Evolutionary conservation across 2,329 filamentous ascomycete species (phyloP), one percentile per base, ranked within the genome.

Genomic region (Penicillium occitanis): DNA sequence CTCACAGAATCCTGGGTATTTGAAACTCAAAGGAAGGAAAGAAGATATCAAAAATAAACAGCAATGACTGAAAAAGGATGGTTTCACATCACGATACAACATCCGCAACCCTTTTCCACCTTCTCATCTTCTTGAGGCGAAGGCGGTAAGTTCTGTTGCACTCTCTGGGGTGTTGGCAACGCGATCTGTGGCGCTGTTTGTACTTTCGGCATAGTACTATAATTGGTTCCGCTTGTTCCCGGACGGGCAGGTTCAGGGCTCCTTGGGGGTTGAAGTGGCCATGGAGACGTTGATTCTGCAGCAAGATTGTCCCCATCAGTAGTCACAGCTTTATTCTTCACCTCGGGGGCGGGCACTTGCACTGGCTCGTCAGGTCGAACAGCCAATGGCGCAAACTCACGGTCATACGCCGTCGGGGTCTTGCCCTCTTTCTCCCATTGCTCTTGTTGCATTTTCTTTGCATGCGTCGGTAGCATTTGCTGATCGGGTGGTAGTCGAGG

Each of bases 361-460:
- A 68, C 72, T 11, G 69, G 69, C n/a, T 71, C 70, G 17, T 79
- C 74, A 2, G 75, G 72, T 14, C 77, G 75, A 37, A 82, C 76
- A 44, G 79, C 95, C 68, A 98, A 81, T 5, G 93, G 90, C 19
- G 91, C 88, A 80, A 97, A 95, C 67, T 96, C 90, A 69, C 88
- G 91, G 79, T 97, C 93, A 75, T 97, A 97, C 30, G 90, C 85
- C 67, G 87, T 91, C 3, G 92, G 92, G 69, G 92, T 91, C 70
- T 91, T 92, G 69, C 93, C 93, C 77, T 97, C 92, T 71, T 89
- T 91, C 78, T 96, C 93, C 93, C 93, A 97, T 77, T 94, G 91
- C 77, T 97, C 93, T 80, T 97, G 94, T 77, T 95, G 91, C 77
- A 98, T 85, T 65, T 92, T 87, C 73, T 90, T 92, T 13, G 95